phyloP scores from a whole-genome alignment of 2,329 filamentous ascomycete genomes.

The Calonectria pteridis region DNA sequence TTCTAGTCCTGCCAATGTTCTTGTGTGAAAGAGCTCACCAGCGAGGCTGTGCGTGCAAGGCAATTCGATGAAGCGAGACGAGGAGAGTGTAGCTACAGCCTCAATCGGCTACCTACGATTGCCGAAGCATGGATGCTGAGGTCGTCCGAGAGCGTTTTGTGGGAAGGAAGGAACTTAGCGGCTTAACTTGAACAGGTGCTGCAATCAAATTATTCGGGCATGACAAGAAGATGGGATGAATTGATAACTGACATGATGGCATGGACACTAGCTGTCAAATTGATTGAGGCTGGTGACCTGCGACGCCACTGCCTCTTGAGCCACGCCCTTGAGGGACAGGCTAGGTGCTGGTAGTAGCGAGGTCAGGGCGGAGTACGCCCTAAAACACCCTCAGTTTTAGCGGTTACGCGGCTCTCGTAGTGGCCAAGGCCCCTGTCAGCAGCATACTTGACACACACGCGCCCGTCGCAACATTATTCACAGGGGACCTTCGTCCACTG shows the following conservation, averaged over 20 bases:
- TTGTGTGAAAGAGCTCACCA: background rate
- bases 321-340: background rate
- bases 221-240: background rate
- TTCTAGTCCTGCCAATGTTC: background rate
- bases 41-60: background rate
- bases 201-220: background rate
- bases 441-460: background rate
- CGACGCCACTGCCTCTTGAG: background rate
- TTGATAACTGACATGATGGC: background rate
- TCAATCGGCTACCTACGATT: background rate
- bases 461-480: background rate
- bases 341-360: background rate
- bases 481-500: background rate
- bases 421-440: background rate
- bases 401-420: background rate
- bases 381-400: background rate
- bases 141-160: background rate
- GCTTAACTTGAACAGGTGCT: background rate
- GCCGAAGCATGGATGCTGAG: background rate
- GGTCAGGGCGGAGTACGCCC: background rate
- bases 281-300: constrained; percentile 11
- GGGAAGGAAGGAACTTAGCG: background rate
- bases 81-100: background rate
- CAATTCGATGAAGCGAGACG: background rate
- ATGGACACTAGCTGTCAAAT: constrained; percentile 3